Percentiles rank a stretch among this genome's conserved stretches.
These are phyloP conservation scores for Curvularia hawaiiensis DNA, from an alignment of 2,329 filamentous ascomycete genomes.

Conservation along the genomic window DNA sequence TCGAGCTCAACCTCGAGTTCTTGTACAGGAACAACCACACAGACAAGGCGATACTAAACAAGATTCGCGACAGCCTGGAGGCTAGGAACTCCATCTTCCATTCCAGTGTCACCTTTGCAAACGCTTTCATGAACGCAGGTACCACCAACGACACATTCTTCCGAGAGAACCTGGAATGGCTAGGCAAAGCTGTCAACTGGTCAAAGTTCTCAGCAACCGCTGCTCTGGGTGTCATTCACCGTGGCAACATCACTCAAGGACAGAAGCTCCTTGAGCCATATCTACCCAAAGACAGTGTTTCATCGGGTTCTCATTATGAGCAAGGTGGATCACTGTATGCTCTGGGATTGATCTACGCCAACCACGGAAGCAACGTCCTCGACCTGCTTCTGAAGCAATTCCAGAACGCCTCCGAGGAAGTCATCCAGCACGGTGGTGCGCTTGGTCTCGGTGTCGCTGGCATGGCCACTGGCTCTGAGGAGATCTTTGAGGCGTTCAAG, in stretches of 20 bases:
- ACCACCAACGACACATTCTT: conserved; percentile 99
- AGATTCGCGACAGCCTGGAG: conserved; percentile 93
- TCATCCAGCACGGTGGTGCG: conserved; percentile 95
- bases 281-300: conserved; percentile 77
- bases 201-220: conserved; percentile 98
- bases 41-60: conserved; percentile 91
- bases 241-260: conserved; percentile 91
- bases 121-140: conserved; percentile 98
- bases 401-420: conserved; percentile 78
- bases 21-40: conserved; percentile 94
- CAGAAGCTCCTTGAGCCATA: conserved; percentile 94
- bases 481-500: conserved; percentile 90
- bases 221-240: conserved; percentile 93
- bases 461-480: conserved; percentile 92
- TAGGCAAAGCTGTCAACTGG: conserved; percentile 99
- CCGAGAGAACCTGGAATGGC: conserved; percentile 95
- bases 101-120: conserved; percentile 94
- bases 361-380: conserved; percentile 90
- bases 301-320: conserved; percentile 84
- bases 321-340: conserved; percentile 96
- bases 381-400: conserved; percentile 80
- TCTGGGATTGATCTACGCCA: conserved; percentile 94
- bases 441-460: conserved; percentile 94
- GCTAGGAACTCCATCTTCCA: conserved; percentile 98
- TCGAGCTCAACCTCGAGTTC: conserved; percentile 94